Conservation (phyloP, 2,329 filamentous ascomycete species). For the Sarocladium oryzae region DNA sequence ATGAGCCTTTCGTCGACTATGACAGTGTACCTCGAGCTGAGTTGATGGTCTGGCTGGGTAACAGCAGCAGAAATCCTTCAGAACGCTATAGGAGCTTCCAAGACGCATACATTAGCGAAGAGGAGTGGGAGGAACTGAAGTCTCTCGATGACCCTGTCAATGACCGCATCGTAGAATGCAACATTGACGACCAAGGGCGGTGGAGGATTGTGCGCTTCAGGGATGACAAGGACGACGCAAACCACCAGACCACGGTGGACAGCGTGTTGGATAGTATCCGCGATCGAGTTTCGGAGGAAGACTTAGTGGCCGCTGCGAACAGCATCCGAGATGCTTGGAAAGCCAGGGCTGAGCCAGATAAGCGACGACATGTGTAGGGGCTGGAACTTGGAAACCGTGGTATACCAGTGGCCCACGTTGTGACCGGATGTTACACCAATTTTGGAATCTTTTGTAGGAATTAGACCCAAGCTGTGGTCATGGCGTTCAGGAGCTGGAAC, state of each 20-base stretch:
- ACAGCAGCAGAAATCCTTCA: slow-evolving; percentile 47
- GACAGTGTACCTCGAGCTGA: slow-evolving; percentile 69
- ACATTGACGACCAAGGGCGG: slow-evolving; percentile 62
- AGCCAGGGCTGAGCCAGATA: slow-evolving; percentile 12
- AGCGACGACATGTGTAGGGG: not conserved
- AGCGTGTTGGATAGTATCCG: slow-evolving; percentile 87
- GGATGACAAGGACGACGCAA: slow-evolving; percentile 87
- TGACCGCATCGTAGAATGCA: slow-evolving; percentile 85
- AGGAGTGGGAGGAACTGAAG: slow-evolving; percentile 83
- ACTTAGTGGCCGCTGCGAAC: slow-evolving; percentile 63
- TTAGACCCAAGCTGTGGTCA: not conserved
- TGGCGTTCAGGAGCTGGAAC: not conserved
- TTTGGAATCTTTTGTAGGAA: not conserved
- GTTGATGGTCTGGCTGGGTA: slow-evolving; percentile 63
- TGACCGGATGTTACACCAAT: not conserved
- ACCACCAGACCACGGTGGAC: slow-evolving; percentile 76
- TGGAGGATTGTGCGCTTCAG: slow-evolving; percentile 89
- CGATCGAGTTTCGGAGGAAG: slow-evolving; percentile 75
- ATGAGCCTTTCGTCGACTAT: slow-evolving; percentile 66
- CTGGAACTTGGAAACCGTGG: not conserved
- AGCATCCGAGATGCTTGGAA: slow-evolving; percentile 81
- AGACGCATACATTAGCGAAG: slow-evolving; percentile 61
- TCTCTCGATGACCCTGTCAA: slow-evolving; percentile 67
- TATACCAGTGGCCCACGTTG: not conserved
- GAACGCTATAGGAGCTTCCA: slow-evolving; percentile 41